Evolutionary conservation across 768 basidiomycete species (phyloP).

Genomic region (Phanerodontia chrysosporium): DNA sequence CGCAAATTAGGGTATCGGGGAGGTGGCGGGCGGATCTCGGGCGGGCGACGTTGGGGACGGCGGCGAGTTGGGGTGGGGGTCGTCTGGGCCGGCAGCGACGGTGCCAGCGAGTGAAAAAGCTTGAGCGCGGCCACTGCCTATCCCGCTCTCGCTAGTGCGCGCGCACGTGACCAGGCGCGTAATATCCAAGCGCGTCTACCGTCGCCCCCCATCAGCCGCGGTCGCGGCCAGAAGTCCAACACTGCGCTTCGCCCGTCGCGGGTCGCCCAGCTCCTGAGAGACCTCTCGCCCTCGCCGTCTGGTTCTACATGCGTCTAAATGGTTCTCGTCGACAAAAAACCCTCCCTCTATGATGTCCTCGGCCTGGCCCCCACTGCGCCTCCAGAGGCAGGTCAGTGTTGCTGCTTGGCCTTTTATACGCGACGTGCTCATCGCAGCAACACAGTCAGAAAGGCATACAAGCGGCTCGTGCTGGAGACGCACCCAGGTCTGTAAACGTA

Average conservation of each 20-base stretch:
- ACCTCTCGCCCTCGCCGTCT: neutral
- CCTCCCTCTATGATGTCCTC: conserved; percentile 26
- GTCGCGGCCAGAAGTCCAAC: neutral
- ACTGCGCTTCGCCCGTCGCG: neutral
- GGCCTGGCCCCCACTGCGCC: conserved; percentile 22
- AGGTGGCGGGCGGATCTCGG: neutral
- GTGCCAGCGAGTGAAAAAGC: neutral
- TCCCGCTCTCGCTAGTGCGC: conserved; percentile 1
- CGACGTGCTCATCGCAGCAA: neutral
- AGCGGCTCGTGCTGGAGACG: conserved; percentile 24
- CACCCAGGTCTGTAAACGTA: conserved; percentile 24
- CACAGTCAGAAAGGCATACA: conserved; percentile 29
- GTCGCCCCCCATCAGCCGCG: neutral
- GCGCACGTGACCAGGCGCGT: conserved; percentile 2
- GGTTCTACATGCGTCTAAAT: neutral
- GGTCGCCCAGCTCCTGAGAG: neutral
- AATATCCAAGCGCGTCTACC: neutral
- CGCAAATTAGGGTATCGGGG: neutral
- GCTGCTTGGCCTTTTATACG: neutral
- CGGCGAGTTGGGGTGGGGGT: neutral
- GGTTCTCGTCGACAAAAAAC: neutral
- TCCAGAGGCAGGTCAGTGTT: conserved; percentile 24
- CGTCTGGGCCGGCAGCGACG: neutral
- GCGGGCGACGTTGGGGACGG: too few relatives aligned
- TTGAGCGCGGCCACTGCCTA: conserved; percentile 1